Evolutionary conservation across 495 filamentous ascomycete genomes (phyloP).

Genomic region (Tuber aestivum): DNA sequence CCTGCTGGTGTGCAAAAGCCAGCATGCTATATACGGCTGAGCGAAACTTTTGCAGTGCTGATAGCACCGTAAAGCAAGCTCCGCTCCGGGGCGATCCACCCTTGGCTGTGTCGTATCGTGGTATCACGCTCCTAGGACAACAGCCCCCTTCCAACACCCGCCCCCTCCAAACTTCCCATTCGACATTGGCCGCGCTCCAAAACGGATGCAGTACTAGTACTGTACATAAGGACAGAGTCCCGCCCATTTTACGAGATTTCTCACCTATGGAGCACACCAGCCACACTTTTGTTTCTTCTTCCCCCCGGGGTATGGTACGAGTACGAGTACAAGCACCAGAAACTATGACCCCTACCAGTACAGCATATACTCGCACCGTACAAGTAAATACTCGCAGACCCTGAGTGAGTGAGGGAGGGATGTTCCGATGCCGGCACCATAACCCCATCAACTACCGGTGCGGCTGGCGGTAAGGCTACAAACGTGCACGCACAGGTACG

Average conservation of each 20-base stretch:
- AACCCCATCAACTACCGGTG: background rate
- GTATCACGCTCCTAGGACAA: background rate
- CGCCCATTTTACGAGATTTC: background rate
- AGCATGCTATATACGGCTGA: background rate
- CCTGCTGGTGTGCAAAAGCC: background rate
- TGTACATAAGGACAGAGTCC: background rate
- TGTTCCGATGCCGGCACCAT: background rate
- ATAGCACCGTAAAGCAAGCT: background rate
- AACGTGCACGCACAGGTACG: background rate
- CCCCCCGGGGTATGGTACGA: too few relatives aligned
- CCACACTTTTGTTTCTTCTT: background rate
- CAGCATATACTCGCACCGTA: too few relatives aligned
- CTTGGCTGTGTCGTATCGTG: background rate
- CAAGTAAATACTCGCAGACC: background rate
- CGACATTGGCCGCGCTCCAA: background rate
- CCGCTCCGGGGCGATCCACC: background rate
- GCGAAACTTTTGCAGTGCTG: background rate
- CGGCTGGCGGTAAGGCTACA: background rate
- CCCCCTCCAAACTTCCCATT: background rate
- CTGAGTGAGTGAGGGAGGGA: background rate
- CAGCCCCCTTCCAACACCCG: conserved; percentile 1
- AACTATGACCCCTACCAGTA: background rate
- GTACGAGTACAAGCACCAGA: too few relatives aligned
- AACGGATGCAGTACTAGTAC: background rate
- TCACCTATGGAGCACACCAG: background rate